Evolutionary conservation across 495 filamentous ascomycete species (phyloP).

Genomic region (Podospora sp.): DNA sequence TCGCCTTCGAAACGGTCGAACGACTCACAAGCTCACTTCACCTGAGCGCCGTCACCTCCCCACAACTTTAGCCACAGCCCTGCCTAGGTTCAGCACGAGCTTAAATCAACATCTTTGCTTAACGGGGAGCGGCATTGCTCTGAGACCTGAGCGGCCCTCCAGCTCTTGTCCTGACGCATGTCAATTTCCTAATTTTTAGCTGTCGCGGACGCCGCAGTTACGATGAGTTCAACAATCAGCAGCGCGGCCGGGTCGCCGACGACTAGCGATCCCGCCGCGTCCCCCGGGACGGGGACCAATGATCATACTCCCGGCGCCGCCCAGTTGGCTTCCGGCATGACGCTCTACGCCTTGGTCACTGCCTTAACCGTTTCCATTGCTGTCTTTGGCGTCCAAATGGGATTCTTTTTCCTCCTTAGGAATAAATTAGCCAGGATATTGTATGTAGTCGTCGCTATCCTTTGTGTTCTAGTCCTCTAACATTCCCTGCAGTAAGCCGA

Average conservation of each 20-base stretch:
- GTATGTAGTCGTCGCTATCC: conserved; percentile 51
- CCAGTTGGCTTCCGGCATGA: conserved; percentile 53
- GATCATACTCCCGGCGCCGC: conserved; percentile 36
- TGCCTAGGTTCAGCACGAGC: neutral
- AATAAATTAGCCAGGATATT: conserved; percentile 83
- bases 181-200: neutral
- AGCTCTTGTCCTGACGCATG: neutral
- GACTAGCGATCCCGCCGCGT: neutral
- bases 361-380: conserved; percentile 71
- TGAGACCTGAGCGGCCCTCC: neutral
- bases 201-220: neutral
- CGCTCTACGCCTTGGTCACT: conserved; percentile 69
- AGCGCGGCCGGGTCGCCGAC: conserved; percentile 13
- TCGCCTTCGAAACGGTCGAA: neutral
- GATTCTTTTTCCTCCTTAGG: conserved; percentile 76
- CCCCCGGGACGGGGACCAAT: neutral
- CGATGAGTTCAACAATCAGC: conserved; percentile 1
- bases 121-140: neutral
- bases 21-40: neutral
- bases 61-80: neutral
- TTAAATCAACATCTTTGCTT: neutral
- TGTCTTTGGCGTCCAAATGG: conserved; percentile 76
- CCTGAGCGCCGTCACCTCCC: neutral
- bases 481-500: conserved; percentile 64
- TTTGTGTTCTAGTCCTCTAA: conserved; percentile 15